A percentile compares a stretch with the other conserved stretches of the same genome.
phyloP scores from a whole-genome alignment of 495 filamentous ascomycete species.

The Penicillium atrosanguineum region DNA sequence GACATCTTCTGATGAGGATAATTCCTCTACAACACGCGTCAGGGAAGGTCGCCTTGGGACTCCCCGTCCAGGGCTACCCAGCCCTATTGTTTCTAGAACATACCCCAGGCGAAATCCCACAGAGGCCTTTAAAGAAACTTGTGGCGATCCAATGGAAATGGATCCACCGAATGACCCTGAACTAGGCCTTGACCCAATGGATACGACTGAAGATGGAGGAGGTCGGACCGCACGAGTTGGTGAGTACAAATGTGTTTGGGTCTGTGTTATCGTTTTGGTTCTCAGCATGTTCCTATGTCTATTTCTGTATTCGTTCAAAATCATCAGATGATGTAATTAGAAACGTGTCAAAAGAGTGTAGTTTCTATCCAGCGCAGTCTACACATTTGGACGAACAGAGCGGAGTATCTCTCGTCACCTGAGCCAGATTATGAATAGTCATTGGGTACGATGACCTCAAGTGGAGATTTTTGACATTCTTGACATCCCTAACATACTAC shows the following conservation, averaged over 20 bases:
- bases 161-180: neutral
- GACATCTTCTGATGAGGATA: neutral
- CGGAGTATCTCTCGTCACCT: neutral
- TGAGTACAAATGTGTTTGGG: constrained; percentile 35
- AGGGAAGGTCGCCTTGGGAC: too few relatives aligned
- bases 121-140: neutral
- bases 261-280: constrained; percentile 25
- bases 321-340: constrained; percentile 28
- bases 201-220: neutral
- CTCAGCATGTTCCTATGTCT: constrained; percentile 33
- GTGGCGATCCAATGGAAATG: neutral
- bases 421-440: neutral
- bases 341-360: constrained; percentile 10
- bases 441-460: neutral
- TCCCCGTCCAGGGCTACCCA: too few relatives aligned
- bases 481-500: neutral
- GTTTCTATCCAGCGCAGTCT: neutral
- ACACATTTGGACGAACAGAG: neutral
- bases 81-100: neutral
- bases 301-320: constrained; percentile 32
- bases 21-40: neutral
- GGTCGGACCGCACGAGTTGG: constrained; percentile 7
- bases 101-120: neutral
- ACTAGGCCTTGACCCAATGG: neutral
- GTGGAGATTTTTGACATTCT: neutral